Conservation (phyloP, 2,329 filamentous ascomycete species). For the Aspergillus arachidicola region DNA sequence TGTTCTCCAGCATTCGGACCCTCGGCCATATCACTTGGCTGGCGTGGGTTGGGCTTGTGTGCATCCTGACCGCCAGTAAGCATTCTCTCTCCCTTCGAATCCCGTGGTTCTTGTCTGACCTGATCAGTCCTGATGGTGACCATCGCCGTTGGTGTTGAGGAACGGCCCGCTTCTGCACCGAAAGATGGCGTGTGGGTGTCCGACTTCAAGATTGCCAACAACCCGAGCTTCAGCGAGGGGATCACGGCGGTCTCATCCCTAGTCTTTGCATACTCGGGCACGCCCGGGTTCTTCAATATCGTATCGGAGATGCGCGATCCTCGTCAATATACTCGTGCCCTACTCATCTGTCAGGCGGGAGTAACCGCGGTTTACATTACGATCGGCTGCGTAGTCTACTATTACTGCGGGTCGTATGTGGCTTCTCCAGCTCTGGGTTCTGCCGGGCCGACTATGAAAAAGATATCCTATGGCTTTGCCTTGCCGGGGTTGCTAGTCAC, state of each 20-base stretch:
- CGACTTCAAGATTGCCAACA: constrained; percentile 30
- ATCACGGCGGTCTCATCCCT: constrained; percentile 34
- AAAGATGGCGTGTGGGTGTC: constrained; percentile 29
- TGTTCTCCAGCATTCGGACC: constrained; percentile 37
- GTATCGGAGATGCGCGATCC: constrained; percentile 44
- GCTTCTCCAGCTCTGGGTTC: constrained; percentile 53
- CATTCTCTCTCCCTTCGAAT: neutral
- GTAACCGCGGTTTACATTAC: constrained; percentile 39
- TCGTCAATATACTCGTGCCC: constrained; percentile 31
- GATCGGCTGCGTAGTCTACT: constrained; percentile 47
- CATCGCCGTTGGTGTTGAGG: constrained; percentile 35
- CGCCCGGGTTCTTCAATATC: constrained; percentile 37
- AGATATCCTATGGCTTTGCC: constrained; percentile 47
- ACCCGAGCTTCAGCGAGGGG: constrained; percentile 28
- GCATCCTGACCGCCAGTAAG: constrained; percentile 23
- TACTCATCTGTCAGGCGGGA: constrained; percentile 34
- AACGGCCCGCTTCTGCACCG: constrained; percentile 38
- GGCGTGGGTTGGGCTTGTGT: constrained; percentile 36
- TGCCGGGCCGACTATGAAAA: constrained; percentile 47
- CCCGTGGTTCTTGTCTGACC: neutral
- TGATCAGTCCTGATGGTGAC: constrained; percentile 28
- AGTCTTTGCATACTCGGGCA: constrained; percentile 33
- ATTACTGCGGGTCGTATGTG: constrained; percentile 50
- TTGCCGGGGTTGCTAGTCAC: constrained; percentile 37
- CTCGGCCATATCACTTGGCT: constrained; percentile 38